These are phyloP conservation scores for Hordeum marinum DNA, from an alignment of 176 grass and related monocot genomes.

Conservation along the genomic window DNA sequence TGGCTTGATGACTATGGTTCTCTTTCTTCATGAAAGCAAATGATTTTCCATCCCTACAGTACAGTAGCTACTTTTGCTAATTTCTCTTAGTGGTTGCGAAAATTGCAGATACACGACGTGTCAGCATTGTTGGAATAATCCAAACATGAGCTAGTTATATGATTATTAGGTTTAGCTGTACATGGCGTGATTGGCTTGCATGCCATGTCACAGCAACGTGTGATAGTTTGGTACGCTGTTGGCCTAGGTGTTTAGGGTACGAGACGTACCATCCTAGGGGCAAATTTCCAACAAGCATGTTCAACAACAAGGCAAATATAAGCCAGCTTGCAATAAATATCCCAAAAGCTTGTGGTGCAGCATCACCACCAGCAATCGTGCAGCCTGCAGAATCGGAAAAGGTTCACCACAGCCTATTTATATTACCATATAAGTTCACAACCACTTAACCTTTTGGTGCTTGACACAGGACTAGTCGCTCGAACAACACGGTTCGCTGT, in stretches of 20 bases:
- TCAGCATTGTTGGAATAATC: too few species aligned
- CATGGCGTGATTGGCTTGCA: too few species aligned
- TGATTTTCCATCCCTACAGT: not conserved
- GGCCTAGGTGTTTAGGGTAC: too few species aligned
- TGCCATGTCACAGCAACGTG: too few species aligned
- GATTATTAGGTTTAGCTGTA: too few species aligned
- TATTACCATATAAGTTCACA: not conserved
- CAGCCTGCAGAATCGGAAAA: conserved; percentile 6
- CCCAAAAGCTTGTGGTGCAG: not conserved
- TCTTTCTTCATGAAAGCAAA: not conserved
- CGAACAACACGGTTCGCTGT: conserved; percentile 25
- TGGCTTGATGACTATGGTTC: not conserved
- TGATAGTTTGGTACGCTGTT: too few species aligned
- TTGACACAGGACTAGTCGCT: conserved; percentile 15
- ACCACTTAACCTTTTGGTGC: not conserved
- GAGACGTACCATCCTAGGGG: too few species aligned
- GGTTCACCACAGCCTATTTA: conserved; percentile 14
- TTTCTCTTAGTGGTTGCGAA: not conserved
- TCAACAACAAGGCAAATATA: not conserved
- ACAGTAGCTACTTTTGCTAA: not conserved
- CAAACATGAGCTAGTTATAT: too few species aligned
- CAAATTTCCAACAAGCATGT: not conserved
- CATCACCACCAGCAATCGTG: not conserved
- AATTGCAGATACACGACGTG: not conserved
- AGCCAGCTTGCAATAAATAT: not conserved